These are phyloP conservation scores for Scytalidium sp. DNA, from an alignment of 2,329 filamentous ascomycete genomes.

Conservation along the genomic window DNA sequence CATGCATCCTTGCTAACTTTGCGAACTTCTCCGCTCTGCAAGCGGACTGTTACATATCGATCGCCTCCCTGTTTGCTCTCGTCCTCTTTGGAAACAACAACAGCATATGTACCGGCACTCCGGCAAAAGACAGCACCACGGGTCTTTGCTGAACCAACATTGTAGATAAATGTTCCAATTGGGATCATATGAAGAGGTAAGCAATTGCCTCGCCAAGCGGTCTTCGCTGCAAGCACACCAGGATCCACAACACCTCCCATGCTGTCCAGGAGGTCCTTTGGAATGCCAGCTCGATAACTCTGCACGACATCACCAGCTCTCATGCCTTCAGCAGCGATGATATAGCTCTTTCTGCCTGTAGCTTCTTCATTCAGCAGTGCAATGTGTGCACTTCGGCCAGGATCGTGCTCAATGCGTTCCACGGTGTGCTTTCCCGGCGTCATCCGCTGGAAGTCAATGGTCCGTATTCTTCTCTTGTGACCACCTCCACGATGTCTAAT, in stretches of 20 bases:
- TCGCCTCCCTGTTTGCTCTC: conserved; percentile 62
- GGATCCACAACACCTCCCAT: conserved; percentile 95
- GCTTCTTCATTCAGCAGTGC: conserved; percentile 76
- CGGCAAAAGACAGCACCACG: conserved; percentile 87
- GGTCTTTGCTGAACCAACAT: conserved; percentile 74
- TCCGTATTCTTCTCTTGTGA: conserved; percentile 86
- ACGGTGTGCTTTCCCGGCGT: conserved; percentile 81
- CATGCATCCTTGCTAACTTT: conserved; percentile 89
- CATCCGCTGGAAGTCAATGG: conserved; percentile 81
- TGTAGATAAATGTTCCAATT: conserved; percentile 88
- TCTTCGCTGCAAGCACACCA: conserved; percentile 92
- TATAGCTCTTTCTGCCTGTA: conserved; percentile 79
- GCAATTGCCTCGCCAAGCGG: conserved; percentile 92
- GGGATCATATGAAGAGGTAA: conserved; percentile 94
- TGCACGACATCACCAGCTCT: conserved; percentile 87
- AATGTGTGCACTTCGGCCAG: conserved; percentile 88
- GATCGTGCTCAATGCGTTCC: conserved; percentile 95
- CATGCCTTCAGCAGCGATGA: conserved; percentile 93
- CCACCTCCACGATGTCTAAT: conserved; percentile 92
- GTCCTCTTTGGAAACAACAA: conserved; percentile 86
- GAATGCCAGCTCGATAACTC: conserved; percentile 88
- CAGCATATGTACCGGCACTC: conserved; percentile 88
- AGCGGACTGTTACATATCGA: conserved; percentile 76
- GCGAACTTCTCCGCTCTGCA: conserved; percentile 91
- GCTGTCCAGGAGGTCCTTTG: conserved; percentile 76